Evolutionary conservation across 1,284 basidiomycete genomes (phyloP), one percentile per base, ranked within the genome.

Genomic region (Ceratobasidium sp.): DNA sequence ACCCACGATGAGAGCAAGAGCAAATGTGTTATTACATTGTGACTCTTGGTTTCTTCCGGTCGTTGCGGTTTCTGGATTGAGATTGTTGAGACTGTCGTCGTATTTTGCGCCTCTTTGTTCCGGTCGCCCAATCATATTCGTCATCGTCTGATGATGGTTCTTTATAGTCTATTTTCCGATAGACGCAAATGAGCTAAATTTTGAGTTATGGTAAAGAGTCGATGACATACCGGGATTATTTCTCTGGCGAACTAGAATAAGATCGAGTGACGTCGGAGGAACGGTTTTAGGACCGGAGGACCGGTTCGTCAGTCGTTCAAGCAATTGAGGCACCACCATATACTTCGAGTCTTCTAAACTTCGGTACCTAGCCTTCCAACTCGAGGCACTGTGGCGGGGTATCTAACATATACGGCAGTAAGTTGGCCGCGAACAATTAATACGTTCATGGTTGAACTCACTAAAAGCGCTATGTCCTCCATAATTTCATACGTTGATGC

Each of bases 401-500:
- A 55, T 21, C 67, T 70, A 16, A 6, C 8, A 8, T 30, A 30
- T 41, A 26, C 32, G 39, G 32, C 10, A 26, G 41, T 28, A 3
- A 9, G 2, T 21, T 9, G 41, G 58, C 16, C 26, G 21, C 39
- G 41, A 34, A 23, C 1, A 32, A 32, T 14, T 28, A 41, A 23
- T 1, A 46, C 28, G n/a, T 18, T 46, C 36, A 14, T 39, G 36
- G 39, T 39, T 14, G 6, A 39, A 48, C 55, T 58, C 28, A 70
- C 67, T 21, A 58, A 45, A 14, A n/a, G 39, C 18, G 67, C 67
- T 34, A 70, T 70, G 21, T 70, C 55, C n/a, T 32, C 46, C 55
- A 70, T 57, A 32, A 70, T 70, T 16, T 70, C 67, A 26, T 28
- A 26, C 26, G 67, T 59, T 23, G 67, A 57, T 1, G 67, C 67